These are phyloP conservation scores for Aspergillus cejpii DNA, from an alignment of 2,329 filamentous ascomycete genomes.

Conservation along the genomic window DNA sequence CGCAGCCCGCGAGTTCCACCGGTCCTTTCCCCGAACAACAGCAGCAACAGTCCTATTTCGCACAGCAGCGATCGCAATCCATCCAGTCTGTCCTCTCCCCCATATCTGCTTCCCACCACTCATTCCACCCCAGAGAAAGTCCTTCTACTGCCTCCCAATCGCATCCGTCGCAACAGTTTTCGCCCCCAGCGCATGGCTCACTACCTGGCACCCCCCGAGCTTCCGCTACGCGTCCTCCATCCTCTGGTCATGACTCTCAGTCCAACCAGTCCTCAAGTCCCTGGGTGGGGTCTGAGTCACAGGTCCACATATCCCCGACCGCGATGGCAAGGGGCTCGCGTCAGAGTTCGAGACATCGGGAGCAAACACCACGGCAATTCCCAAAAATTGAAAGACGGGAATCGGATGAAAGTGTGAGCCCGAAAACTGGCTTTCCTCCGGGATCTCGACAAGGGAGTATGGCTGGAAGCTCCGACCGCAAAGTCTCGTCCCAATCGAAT, in stretches of 20 bases:
- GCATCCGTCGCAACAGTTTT: constrained; percentile 31
- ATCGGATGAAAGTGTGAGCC: constrained; percentile 67
- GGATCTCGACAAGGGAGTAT: constrained; percentile 27
- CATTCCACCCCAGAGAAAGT: constrained; percentile 32
- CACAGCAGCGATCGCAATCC: constrained; percentile 35
- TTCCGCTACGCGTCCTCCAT: constrained; percentile 38
- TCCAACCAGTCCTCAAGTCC: constrained; percentile 29
- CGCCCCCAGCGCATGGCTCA: constrained; percentile 35
- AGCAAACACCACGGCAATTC: constrained; percentile 27
- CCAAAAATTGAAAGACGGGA: constrained; percentile 60
- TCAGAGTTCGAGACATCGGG: constrained; percentile 40
- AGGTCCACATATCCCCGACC: constrained; percentile 28
- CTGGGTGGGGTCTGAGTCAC: constrained; percentile 27
- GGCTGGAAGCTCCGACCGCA: constrained; percentile 22
- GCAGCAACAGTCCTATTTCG: constrained; percentile 34
- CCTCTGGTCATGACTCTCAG: constrained; percentile 34
- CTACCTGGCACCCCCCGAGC: constrained; percentile 46
- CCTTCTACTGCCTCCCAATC: constrained; percentile 28
- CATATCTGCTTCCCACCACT: constrained; percentile 28
- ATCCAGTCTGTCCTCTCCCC: constrained; percentile 36
- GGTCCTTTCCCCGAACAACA: constrained; percentile 12
- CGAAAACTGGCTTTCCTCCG: constrained; percentile 53
- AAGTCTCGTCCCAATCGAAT: constrained; percentile 18
- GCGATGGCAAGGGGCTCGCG: constrained; percentile 24
- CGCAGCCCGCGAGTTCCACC: constrained; percentile 31